Base-by-base conservation (phyloP, 2,329 filamentous ascomycete genomes). In the Orbilia javanica region DNA sequence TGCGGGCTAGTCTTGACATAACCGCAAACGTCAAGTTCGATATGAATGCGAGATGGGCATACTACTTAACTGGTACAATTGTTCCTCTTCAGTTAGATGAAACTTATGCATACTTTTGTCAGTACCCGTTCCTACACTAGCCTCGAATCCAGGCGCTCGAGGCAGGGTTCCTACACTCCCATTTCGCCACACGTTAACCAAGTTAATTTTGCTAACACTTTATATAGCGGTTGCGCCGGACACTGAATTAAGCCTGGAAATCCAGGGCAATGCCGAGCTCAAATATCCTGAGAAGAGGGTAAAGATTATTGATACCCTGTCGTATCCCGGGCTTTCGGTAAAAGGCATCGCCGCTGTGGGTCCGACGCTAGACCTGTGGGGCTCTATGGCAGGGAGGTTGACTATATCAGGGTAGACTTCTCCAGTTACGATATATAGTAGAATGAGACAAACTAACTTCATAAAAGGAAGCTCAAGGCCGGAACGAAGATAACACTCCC, bases 261-360 rank as follows among this genome's bases (percentile, higher is more conserved):
- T 79, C n/a, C 27, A 8, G n/a, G 74, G 74, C 10, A 81, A 72
- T 29, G 81, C 81, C 2, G 34, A 68, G n/a, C 48, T 81, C 20
- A 39, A 80, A 46, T 77, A 77, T 57, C 66, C 60, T 5, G 68
- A 66, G 36, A 70, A 39, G 0, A 75, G 79, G 27, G 80, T 79
- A 25, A 79, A 79, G 60, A 60, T 82, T 5, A 69, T 82, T 18
- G 77, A 80, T 36, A 82, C 81, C 3, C 55, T 82, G 1, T 79
- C 81, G 4, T 82, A 82, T 50, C 81, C 81, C 2, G 81, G 81
- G 8, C 67, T 82, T 13, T 73, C 79, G 11, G 79, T 82, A 66
- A 82, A 82, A 62, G 82, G 81, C 1, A 82, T 84, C 34, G 75
- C 80, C 4, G 83, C 82, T 15, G 79, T 84, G n/a, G 82, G 83